Conservation (phyloP, 306 rosid species). For the Dalbergia cultrata region DNA sequence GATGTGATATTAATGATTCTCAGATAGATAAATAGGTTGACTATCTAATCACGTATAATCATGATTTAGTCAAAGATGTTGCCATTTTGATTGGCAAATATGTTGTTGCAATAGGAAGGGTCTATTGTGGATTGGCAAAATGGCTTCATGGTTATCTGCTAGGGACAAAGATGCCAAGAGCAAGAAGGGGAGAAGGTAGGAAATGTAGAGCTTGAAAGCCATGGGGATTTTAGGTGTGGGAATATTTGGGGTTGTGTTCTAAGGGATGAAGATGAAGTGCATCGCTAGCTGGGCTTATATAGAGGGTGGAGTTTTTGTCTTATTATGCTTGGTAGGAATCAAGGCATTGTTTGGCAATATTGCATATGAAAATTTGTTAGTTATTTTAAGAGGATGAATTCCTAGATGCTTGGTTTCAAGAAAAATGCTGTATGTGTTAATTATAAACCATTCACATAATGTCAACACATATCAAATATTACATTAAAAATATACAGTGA, state of each 20-base stretch:
- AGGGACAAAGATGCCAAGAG: slow-evolving; percentile 26
- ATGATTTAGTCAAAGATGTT: slow-evolving; percentile 62
- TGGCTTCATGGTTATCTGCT: slow-evolving; percentile 46
- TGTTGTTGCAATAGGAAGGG: slow-evolving; percentile 64
- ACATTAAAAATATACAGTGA: too few relatives aligned
- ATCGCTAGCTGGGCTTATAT: slow-evolving; percentile 39
- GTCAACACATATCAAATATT: too few relatives aligned
- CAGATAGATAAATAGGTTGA: too few relatives aligned
- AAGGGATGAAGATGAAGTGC: slow-evolving; percentile 30
- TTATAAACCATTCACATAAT: too few relatives aligned
- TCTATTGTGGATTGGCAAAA: slow-evolving; percentile 63
- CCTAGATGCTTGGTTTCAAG: background rate
- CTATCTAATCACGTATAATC: too few relatives aligned
- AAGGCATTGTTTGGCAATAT: background rate
- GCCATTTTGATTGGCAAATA: slow-evolving; percentile 58
- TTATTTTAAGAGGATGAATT: background rate
- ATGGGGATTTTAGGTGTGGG: slow-evolving; percentile 27
- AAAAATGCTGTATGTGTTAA: too few relatives aligned
- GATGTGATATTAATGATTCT: too few relatives aligned
- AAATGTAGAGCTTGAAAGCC: slow-evolving; percentile 46
- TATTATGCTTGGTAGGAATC: slow-evolving; percentile 10
- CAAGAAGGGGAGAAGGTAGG: slow-evolving; percentile 19
- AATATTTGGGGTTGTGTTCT: background rate
- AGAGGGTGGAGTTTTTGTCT: slow-evolving; percentile 27
- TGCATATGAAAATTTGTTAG: background rate